These are phyloP conservation scores for Pterulicium gracile DNA, from an alignment of 1,284 basidiomycete species.

Conservation along the genomic window DNA sequence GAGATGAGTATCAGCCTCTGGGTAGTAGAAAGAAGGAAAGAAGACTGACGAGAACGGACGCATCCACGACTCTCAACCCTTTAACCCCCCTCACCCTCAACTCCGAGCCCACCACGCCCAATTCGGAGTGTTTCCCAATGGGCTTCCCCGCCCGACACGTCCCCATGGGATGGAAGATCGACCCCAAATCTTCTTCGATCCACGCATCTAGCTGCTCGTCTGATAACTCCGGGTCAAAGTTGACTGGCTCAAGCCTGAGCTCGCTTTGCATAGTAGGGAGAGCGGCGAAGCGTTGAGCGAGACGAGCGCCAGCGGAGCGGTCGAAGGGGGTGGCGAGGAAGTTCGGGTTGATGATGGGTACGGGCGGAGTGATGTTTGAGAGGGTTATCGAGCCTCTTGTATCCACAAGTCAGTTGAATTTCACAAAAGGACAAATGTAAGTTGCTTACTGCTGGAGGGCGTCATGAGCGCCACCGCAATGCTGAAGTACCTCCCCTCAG, in stretches of 20 bases:
- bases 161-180: not conserved
- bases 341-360: not conserved
- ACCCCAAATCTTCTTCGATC: not conserved
- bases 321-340: not conserved
- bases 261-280: not conserved
- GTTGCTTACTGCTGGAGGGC: not conserved
- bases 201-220: not conserved
- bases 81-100: conserved; percentile 7
- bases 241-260: not conserved
- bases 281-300: not conserved
- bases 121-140: not conserved
- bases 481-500: not conserved
- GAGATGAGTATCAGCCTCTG: not conserved
- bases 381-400: not conserved
- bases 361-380: not conserved
- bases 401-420: too few species aligned
- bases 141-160: not conserved
- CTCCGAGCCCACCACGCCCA: conserved; percentile 7
- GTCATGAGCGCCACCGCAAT: not conserved
- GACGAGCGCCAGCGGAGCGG: not conserved
- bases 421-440: too few species aligned
- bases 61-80: conserved; percentile 8
- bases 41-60: conserved; percentile 3
- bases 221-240: not conserved
- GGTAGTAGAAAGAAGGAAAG: not conserved